Evolutionary conservation across 257 asterid genomes (phyloP), one percentile per base, ranked within the genome.

Genomic region (Schizonepeta tenuifolia): DNA sequence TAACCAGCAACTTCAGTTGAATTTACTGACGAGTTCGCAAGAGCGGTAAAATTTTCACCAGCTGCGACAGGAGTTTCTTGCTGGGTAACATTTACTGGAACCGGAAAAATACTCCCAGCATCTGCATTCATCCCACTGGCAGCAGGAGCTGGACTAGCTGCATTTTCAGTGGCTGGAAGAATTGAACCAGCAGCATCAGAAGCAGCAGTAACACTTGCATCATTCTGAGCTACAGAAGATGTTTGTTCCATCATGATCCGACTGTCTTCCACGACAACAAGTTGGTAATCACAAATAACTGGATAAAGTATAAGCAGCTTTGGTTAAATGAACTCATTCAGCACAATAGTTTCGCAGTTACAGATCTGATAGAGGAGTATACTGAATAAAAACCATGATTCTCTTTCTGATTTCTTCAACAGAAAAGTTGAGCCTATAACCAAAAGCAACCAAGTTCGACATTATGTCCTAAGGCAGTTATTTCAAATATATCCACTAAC

Each of bases 1-100:
- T 84, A 77, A 41, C 75, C 83, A 81, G 80, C 66, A 78, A 44
- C 75, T 78, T 83, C 83, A 56, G 83, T 66, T 63, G 89, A 67
- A 53, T 79, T 86, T 40, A 17, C 21, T 4, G 85, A 72, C 54
- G 84, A 58, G 74, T 76, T 76, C 36, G 79, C 78, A 68, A 60
- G 69, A 77, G 74, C 81, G 28, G 78, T 50, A 76, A 79, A 71
- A 60, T 78, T 71, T 75, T 79, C 83, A 69, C 75, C 75, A 59
- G 79, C 62, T 26, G 36, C 67, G 68, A 58, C 68, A 65, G 80
- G 77, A 40, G 66, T 54, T 61, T 75, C 85, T 43, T 84, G 90
- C 66, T 82, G 86, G 72, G 81, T 20, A 38, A 20, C 57, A 78
- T 70, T 67, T 65, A 44, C 72, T 46, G 65, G 69, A 14, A 79